These are phyloP conservation scores for Oehlia diaphana DNA, from an alignment of 192 early-diverging fungal genomes.

Conservation along the genomic window DNA sequence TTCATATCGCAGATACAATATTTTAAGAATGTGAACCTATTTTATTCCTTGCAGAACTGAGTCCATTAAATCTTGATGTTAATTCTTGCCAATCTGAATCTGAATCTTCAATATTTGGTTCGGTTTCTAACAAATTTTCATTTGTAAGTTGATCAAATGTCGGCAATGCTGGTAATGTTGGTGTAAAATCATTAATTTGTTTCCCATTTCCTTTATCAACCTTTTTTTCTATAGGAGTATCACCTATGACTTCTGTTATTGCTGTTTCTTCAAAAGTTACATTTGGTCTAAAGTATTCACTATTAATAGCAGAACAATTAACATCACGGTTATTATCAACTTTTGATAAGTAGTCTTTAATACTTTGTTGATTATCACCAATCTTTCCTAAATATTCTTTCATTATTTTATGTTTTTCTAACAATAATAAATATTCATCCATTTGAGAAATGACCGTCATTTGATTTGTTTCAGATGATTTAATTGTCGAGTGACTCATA, in stretches of 20 bases:
- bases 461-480: not conserved
- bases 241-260: not conserved
- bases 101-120: not conserved
- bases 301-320: not conserved
- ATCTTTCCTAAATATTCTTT: not conserved
- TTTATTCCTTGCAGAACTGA: not conserved
- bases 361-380: not conserved
- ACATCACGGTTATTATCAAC: not conserved
- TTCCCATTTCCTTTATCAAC: no score
- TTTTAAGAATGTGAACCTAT: not conserved
- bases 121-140: no score
- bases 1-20: not conserved
- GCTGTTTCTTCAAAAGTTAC: not conserved
- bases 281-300: not conserved
- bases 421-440: not conserved
- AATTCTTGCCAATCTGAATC: not conserved
- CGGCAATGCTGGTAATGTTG: no score
- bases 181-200: no score
- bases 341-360: not conserved
- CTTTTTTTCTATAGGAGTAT: no score
- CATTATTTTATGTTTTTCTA: not conserved
- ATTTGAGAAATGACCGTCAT: not conserved
- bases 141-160: no score
- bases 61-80: not conserved
- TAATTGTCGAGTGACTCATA: not conserved